Evolutionary conservation across 371 early-diverging fungal genomes (phyloP), one percentile per base, ranked within the genome.

Genomic region (Furculomyces boomerangus): DNA sequence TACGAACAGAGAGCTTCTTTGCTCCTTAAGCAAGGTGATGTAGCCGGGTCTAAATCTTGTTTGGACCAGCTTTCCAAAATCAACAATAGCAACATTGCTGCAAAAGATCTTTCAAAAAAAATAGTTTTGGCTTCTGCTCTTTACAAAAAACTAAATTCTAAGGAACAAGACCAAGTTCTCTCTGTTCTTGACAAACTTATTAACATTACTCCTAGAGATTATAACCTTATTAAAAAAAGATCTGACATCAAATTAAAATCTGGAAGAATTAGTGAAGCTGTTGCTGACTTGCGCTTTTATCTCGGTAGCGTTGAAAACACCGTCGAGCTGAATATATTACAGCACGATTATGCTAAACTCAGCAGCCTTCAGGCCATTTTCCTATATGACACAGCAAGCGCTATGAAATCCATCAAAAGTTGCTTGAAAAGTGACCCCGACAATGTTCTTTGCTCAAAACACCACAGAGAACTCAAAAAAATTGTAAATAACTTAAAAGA

Each of bases 341-440:
- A 35, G 16, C 10, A 35, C 35, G 81, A 83, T 7, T 81, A 84
- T 24, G 77, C 80, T 14, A 76, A 81, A 10, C 74, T 78, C 47
- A 62, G 88, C 48, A 73, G 74, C 24, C 73, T 95, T 60, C 84
- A 85, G 61, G 90, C 72, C 44, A 78, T 72, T 53, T 78, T 71
- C 32, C 57, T 86, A 32, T 72, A 84, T 48, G 83, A 85, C 68
- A 71, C 78, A 0, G 71, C 76, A 45, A 73, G 77, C 24, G 84
- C 90, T 2, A 44, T 88, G 35, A 60, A 73, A 0, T 72, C 77
- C 57, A 71, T 84, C 43, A 89, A 90, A 55, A 83, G 84, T 53
- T 93, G 93, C 60, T 67, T 93, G 13, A 78, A 81, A 35, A 80
- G 78, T 22, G 95, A 95, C 60, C 93, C 92, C 0, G 95, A 95